These are phyloP conservation scores for Aciculosporium take DNA, from an alignment of 2,329 filamentous ascomycete species.

Conservation along the genomic window DNA sequence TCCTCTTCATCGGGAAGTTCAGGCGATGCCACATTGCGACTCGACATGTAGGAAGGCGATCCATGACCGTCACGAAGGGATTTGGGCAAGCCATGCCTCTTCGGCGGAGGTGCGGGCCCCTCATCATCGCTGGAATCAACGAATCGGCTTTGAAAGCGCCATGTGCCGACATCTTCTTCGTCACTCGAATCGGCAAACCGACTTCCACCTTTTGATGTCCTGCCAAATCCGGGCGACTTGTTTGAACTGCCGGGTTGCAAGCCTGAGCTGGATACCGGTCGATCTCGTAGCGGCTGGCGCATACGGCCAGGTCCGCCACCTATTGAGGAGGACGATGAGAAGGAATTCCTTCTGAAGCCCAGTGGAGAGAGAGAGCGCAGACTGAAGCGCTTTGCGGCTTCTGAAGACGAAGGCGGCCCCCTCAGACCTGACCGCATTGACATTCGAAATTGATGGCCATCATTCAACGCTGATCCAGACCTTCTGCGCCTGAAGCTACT, in stretches of 20 bases:
- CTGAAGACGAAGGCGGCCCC: conserved; percentile 15
- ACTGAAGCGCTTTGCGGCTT: conserved; percentile 46
- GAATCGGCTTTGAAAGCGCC: conserved; percentile 44
- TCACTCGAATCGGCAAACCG: conserved; percentile 51
- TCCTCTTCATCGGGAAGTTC: conserved; percentile 48
- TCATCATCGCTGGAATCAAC: conserved; percentile 19
- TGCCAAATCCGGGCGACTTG: conserved; percentile 24
- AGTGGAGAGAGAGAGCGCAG: conserved; percentile 57
- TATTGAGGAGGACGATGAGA: conserved; percentile 17
- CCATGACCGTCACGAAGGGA: conserved; percentile 15
- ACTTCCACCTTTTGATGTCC: conserved; percentile 27
- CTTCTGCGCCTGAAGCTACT: conserved; percentile 68
- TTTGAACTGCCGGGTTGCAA: conserved; percentile 26
- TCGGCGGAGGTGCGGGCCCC: conserved; percentile 8
- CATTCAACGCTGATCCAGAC: conserved; percentile 22
- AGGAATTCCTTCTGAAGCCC: conserved; percentile 30
- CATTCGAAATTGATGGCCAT: conserved; percentile 49
- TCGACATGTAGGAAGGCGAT: not conserved
- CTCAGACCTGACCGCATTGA: conserved; percentile 47
- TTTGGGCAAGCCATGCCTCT: conserved; percentile 20
- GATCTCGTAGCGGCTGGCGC: conserved; percentile 31
- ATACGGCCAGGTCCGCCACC: conserved; percentile 18
- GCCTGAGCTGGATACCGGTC: conserved; percentile 21
- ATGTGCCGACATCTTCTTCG: conserved; percentile 29
- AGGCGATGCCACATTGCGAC: conserved; percentile 28